These are phyloP conservation scores for Yamagishiella unicocca DNA, from an alignment of 139 green algal species.

Conservation along the genomic window DNA sequence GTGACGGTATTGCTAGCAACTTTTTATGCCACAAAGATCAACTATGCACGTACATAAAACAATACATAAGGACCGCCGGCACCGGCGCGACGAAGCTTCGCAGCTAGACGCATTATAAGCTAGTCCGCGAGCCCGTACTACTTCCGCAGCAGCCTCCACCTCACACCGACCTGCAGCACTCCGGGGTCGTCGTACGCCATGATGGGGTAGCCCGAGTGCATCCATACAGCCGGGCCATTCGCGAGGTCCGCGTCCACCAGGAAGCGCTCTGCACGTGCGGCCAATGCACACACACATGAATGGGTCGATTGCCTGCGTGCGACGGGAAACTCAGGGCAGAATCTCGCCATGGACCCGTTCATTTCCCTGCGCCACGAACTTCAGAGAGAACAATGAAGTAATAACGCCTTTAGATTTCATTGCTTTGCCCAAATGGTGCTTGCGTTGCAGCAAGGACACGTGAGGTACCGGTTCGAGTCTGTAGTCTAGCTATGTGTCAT, in stretches of 20 bases:
- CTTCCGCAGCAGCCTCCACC: background rate
- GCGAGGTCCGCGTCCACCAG: conserved; percentile 24
- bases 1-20: background rate
- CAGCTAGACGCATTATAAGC: background rate
- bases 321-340: no score
- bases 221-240: conserved; percentile 10
- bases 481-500: no score
- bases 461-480: no score
- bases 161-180: background rate
- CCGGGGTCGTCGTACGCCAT: conserved; percentile 11
- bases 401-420: background rate
- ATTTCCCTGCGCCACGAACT: no score
- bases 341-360: no score
- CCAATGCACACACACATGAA: background rate
- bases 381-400: background rate
- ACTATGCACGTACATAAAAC: background rate
- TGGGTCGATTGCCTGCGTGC: no score
- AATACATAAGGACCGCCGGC: background rate
- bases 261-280: background rate
- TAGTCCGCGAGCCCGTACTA: background rate
- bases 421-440: background rate
- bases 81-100: no score
- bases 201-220: conserved; percentile 26
- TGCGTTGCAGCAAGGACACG: no score
- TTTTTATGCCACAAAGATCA: background rate